Base-by-base conservation (phyloP, 2,329 filamentous ascomycete species). In the Beauveria australis region DNA sequence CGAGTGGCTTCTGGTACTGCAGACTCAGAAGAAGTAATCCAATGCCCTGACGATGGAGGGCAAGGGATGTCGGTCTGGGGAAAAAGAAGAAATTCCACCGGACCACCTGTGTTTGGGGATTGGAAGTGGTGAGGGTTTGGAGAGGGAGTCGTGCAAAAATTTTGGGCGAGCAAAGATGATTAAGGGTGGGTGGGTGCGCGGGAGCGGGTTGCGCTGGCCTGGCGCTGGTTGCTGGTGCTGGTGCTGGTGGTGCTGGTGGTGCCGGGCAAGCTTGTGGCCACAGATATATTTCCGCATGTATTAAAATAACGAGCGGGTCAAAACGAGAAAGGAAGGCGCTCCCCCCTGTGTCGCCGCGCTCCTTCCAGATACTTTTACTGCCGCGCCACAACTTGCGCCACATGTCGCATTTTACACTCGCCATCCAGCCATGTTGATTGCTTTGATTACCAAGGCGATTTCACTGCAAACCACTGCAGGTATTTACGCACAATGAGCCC, bases 81-180 rank as follows among this genome's bases (percentile, higher is more conserved):
- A 47, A 51, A 57, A 52, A 22, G 18, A 33, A 46, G 37, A 26
- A 48, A 53, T 61, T 61, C 59, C 59, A 61, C 59, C 59, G 53
- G 59, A 61, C 59, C 53, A 57, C 53, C 59, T 61, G 52, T 57
- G 47, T 61, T 61, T 61, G 59, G 59, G 53, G 43, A 51, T 60
- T 47, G 58, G 52, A 49, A 61, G 59, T 55, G 59, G 59, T 61
- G 59, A 61, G 52, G 59, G 59, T 55, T 61, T 61, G 40, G 53
- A 41, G 40, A 57, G 53, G 26, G 47, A 54, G 52, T 19, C 33
- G 47, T 33, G 47, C 44, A 55, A 61, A 60, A 61, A 61, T 61
- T 61, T 61, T 51, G 59, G 59, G 59, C 59, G 49, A 44, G 51
- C 22, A 49, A 5, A 51, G 55, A 43, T 58, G 55, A 57, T 40